Evolutionary conservation across 345 rosid species (phyloP), one percentile per base, ranked within the genome.

Genomic region (Salix exigua): DNA sequence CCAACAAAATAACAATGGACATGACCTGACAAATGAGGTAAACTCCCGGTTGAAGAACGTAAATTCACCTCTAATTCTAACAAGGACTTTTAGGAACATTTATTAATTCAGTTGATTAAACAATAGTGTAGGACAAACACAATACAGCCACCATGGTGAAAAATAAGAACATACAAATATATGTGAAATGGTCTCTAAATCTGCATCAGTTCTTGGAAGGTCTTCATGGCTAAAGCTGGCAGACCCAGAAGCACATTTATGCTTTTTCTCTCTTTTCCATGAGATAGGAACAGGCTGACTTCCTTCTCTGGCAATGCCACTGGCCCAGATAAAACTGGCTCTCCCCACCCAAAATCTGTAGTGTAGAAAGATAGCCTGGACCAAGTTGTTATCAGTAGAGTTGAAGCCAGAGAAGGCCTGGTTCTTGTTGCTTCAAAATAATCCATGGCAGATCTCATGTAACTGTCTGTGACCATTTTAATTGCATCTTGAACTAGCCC

Each of bases 361-460:
- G 88, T 86, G 75, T 94, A 89, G 55, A 94, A 92, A 38, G 94
- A 82, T 66, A 94, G 79, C 84, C 94, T 89, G 0, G 97, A 91
- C 98, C 98, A 92, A 26, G 96, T 91, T 0, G 98, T 94, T 69
- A 94, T 92, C 78, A 94, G 28, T 55, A 94, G 94, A 48, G 96
- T 94, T 19, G 96, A 90, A 9, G 93, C 82, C 76, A 94, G 81
- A 18, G 98, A 92, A 38, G 98, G 98, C 88, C 94, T 88, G 5
- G 89, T 83, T 79, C 98, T 87, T 12, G 94, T 91, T 1, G 77
- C 89, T 82, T 94, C 98, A 35, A 94, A 94, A 83, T 92, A 94
- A 83, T 94, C 98, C 4, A 94, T 89, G 19, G 98, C 97, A 4
- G 98, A 94, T 81, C 97, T 92, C 95, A 94, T 92, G 89, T 92